Base-by-base conservation (phyloP, 2,329 filamentous ascomycete species). In the Exophiala aquamarina region DNA sequence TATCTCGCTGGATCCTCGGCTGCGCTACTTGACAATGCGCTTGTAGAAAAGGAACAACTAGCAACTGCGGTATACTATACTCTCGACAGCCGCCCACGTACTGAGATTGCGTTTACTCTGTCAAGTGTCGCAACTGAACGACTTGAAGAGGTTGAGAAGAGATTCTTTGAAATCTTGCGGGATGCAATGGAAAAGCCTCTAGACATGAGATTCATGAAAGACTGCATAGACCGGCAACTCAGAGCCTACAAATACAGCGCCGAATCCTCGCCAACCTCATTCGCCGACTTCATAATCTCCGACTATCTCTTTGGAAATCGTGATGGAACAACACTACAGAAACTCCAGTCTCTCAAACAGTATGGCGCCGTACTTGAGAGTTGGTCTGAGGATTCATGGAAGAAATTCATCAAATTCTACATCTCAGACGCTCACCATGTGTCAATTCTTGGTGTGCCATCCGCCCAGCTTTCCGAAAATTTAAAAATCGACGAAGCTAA, bases 1-100 rank as follows among this genome's bases (percentile, higher is more conserved):
- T 98, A 97, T 62, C 81, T 98, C 14, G 89, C 89, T 54, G 93
- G 91, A 4, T 97, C 93, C 1, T 95, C 94, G 1, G 89, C 95
- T 2, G 92, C 92, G 0, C 76, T 98, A 1, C 74, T 98, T 4
- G 92, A 97, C 63, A 97, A 97, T 58, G 79, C 84, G 14, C 78
- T 98, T 51, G 93, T 98, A 2, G 93, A 98, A 64, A 89, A 86
- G 59, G 92, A 97, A 67, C 87, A 95, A 58, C 79, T 97, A 36
- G 88, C 90, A 3, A 96, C 90, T 68, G 88, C 85, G 5, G 83
- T 97, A 9, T 83, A 84, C 39, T 90, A 87, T 66, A 86, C 81
- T 66, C 86, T 82, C 59, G 90, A 96, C 55, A 79, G 83, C 19
- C 82, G 91, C 39, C 89, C 91, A 2, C 86, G 89, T 56, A 85